Evolutionary conservation across 257 asterid species (phyloP), one percentile per base, ranked within the genome.

Genomic region (Solanum verrucosum): DNA sequence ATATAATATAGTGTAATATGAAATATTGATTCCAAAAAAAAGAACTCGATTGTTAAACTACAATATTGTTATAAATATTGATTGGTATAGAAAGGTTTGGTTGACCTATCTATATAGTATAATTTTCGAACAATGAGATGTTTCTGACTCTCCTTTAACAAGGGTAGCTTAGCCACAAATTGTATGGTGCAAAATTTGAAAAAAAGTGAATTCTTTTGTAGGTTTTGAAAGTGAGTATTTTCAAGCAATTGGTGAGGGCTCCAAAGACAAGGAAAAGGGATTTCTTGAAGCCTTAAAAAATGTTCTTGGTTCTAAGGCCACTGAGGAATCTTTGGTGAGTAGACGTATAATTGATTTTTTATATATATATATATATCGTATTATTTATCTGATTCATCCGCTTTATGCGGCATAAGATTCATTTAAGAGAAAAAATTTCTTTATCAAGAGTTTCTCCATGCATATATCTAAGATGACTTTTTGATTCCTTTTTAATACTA

Each of bases 261-360:
- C 88, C 20, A 89, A 56, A 86, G 71, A 85, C 8, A 42, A 42
- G 21, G 93, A 90, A 12, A 93, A 89, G 56, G 59, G 93, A 34
- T 87, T 65, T 90, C 89, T 90, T 59, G 88, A 88, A 56, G 90
- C 84, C 83, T 92, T 92, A 21, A 92, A 89, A 89, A 93, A 91
- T 59, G 95, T 93, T 84, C 91, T 96, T 12, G 90, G 90, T 85
- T 89, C 96, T 1, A 96, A 96, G 89, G 92, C 94, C 8, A 93
- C 81, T 10, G 98, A 93, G 88, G 98, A 96, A 84, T 89, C 95
- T 21, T 83, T 95, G 98, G 98, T 96, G 75, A 90, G 89, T 89
- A 9, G 21, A 75, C 6, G 23, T 37, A 75, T 5, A 23, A 71
- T 70, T 29, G 13, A 27, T 68, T 68, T 68, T 7, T 1, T 37